phyloP scores from a whole-genome alignment of 2,329 filamentous ascomycete species.

The Trichoderma sp. region DNA sequence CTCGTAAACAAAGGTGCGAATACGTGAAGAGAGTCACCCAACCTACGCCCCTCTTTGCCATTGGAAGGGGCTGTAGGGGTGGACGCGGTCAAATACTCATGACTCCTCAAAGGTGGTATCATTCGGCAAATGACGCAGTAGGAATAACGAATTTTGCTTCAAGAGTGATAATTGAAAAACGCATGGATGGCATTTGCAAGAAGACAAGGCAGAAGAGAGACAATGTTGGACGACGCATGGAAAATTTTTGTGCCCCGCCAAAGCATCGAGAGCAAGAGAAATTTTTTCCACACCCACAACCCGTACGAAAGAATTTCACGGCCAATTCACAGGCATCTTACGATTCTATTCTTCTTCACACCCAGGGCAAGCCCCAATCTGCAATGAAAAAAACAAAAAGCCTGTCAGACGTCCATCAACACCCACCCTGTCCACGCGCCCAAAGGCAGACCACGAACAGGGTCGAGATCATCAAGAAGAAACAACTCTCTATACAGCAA shows the following conservation, averaged over 20 bases:
- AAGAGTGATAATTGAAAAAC: not conserved
- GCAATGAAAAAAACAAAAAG: slow-evolving; percentile 58
- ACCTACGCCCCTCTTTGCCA: not conserved
- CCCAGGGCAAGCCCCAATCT: slow-evolving; percentile 47
- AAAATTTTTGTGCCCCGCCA: not conserved
- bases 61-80: not conserved
- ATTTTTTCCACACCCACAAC: not conserved
- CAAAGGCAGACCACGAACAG: slow-evolving; percentile 70
- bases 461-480: slow-evolving; percentile 84
- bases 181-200: not conserved
- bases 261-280: not conserved
- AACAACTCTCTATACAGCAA: slow-evolving; percentile 76
- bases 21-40: not conserved
- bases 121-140: not conserved
- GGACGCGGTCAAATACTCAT: not conserved
- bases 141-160: not conserved
- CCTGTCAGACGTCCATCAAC: slow-evolving; percentile 90
- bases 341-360: slow-evolving; percentile 51
- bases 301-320: not conserved
- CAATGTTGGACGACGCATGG: not conserved
- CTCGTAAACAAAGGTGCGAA: not conserved
- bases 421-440: slow-evolving; percentile 77
- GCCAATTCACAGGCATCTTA: not conserved
- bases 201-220: not conserved
- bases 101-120: not conserved